phyloP scores from a whole-genome alignment of 345 rosid species.

The Lumnitzera racemosa region DNA sequence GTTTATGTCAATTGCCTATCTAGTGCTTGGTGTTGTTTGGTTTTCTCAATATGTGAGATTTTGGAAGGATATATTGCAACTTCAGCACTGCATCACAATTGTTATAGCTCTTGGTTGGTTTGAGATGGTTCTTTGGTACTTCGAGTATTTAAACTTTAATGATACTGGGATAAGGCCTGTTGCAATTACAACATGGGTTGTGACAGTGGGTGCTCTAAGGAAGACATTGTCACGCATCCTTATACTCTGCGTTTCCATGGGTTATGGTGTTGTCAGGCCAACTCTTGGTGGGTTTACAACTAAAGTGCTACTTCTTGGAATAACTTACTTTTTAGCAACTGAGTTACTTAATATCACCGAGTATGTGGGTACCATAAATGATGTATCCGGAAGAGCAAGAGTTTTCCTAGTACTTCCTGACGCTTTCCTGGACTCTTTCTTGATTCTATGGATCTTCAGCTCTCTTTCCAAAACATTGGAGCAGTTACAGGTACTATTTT shows the following conservation, averaged over 20 bases:
- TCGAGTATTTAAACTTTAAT: constrained; percentile 77
- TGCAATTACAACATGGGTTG: constrained; percentile 78
- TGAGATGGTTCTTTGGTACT: constrained; percentile 91
- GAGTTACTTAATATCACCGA: constrained; percentile 82
- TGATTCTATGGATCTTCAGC: constrained; percentile 90
- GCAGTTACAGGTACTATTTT: constrained; percentile 67
- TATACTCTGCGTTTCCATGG: constrained; percentile 84
- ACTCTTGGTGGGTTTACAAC: constrained; percentile 97
- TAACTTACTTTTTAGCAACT: constrained; percentile 85
- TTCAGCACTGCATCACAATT: constrained; percentile 81
- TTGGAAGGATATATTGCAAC: constrained; percentile 77
- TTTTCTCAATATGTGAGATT: constrained; percentile 70
- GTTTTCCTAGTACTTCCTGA: constrained; percentile 82
- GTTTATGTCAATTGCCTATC: constrained; percentile 62
- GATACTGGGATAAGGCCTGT: constrained; percentile 70
- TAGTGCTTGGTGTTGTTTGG: constrained; percentile 67
- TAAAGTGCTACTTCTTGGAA: constrained; percentile 83
- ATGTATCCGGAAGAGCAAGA: constrained; percentile 84
- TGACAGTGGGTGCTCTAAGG: constrained; percentile 80
- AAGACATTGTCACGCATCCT: constrained; percentile 72
- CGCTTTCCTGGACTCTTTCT: constrained; percentile 90
- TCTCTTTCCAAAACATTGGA: constrained; percentile 81
- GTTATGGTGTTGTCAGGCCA: constrained; percentile 94
- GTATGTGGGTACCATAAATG: constrained; percentile 82
- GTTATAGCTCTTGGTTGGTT: constrained; percentile 74